These are phyloP conservation scores for Lagerstroemia speciosa DNA, from an alignment of 345 rosid species.

Conservation along the genomic window DNA sequence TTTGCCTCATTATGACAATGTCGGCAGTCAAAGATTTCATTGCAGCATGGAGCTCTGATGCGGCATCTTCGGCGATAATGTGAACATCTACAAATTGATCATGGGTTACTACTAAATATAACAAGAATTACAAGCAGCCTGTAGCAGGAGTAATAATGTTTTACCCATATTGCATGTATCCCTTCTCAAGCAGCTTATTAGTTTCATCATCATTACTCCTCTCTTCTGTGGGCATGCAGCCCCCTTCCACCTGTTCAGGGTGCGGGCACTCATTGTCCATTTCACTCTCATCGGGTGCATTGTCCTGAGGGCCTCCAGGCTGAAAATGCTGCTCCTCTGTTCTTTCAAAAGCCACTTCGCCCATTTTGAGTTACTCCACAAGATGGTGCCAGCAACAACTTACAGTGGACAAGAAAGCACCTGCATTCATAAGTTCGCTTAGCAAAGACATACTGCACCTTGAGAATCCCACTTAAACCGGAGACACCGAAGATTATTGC, in stretches of 20 bases:
- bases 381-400: slow-evolving; percentile 8
- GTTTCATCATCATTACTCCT: slow-evolving; percentile 12
- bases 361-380: not conserved
- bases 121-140: not conserved
- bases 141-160: not conserved
- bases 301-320: slow-evolving; percentile 12
- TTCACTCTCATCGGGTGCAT: slow-evolving; percentile 7
- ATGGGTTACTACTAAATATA: not conserved
- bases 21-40: slow-evolving; percentile 70
- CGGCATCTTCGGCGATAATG: slow-evolving; percentile 69
- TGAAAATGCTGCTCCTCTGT: slow-evolving; percentile 17
- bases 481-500: slow-evolving; percentile 43
- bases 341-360: slow-evolving; percentile 11
- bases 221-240: slow-evolving; percentile 9
- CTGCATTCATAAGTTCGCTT: slow-evolving; percentile 47
- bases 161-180: slow-evolving; percentile 69
- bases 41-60: slow-evolving; percentile 85
- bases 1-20: slow-evolving; percentile 84
- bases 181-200: slow-evolving; percentile 28
- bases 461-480: slow-evolving; percentile 44
- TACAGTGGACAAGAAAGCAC: slow-evolving; percentile 13
- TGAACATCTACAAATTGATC: slow-evolving; percentile 41
- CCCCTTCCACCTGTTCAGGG: slow-evolving; percentile 18
- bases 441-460: slow-evolving; percentile 24
- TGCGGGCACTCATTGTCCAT: slow-evolving; percentile 10